Conservation (phyloP, 345 rosid genomes). For the Balakata baccata region DNA sequence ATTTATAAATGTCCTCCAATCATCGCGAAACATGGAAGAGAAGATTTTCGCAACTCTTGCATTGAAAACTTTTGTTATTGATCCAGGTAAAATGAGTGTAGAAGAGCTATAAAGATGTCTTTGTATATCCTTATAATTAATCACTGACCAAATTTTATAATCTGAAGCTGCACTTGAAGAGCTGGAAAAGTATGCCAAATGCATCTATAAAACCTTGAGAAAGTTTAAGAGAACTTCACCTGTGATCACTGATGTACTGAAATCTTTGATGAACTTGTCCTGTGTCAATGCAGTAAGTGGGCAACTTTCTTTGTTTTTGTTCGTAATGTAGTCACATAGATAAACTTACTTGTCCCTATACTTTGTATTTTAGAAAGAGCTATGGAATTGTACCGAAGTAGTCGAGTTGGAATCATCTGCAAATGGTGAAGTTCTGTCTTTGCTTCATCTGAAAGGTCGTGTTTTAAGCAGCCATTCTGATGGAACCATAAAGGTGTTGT, state of each 20-base stretch:
- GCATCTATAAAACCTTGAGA: conserved; percentile 50
- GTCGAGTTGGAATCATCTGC: conserved; percentile 37
- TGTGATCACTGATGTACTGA: conserved; percentile 45
- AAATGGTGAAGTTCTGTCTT: conserved; percentile 56
- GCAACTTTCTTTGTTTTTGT: background rate
- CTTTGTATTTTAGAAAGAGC: conserved; percentile 40
- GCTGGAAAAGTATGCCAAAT: conserved; percentile 52
- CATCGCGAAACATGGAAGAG: conserved; percentile 58
- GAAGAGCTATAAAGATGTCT: background rate
- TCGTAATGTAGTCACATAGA: background rate
- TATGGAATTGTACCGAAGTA: conserved; percentile 52
- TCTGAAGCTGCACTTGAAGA: conserved; percentile 46
- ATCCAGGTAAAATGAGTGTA: conserved; percentile 37
- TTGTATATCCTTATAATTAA: background rate
- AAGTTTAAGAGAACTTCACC: conserved; percentile 51
- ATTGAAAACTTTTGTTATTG: conserved; percentile 50
- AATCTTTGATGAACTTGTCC: conserved; percentile 55
- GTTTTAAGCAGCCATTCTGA: conserved; percentile 63
- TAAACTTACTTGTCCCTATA: background rate
- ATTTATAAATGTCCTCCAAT: conserved; percentile 56
- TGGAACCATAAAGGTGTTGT: conserved; percentile 63
- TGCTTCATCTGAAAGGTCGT: conserved; percentile 43
- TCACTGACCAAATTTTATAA: background rate
- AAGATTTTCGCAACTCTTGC: conserved; percentile 60
- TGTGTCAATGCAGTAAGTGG: conserved; percentile 60